Percentiles rank a stretch among this genome's conserved stretches.
Evolutionary conservation across 192 early-diverging fungal genomes (phyloP).

Genomic region (Spizellomyces punctatus): DNA sequence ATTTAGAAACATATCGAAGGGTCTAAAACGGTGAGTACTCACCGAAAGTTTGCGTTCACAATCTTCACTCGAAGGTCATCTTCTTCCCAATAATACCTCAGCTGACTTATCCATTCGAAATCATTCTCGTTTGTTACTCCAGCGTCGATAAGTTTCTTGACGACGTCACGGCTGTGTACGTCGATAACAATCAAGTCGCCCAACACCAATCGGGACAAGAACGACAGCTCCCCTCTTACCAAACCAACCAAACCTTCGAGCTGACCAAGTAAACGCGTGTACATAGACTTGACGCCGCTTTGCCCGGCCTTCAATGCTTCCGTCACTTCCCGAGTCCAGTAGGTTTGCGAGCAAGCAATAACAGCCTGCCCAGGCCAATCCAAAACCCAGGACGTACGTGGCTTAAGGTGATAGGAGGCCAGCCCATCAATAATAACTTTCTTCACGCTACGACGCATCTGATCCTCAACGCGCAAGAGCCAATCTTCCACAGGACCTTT

Average conservation of each 20-base stretch:
- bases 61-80: constrained; percentile 63
- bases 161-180: constrained; percentile 62
- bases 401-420: constrained; percentile 40
- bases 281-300: constrained; percentile 44
- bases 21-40: constrained; percentile 9
- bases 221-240: constrained; percentile 60
- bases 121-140: constrained; percentile 56
- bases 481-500: constrained; percentile 64
- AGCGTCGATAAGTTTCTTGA: constrained; percentile 57
- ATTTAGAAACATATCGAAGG: background rate
- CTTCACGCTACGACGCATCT: constrained; percentile 59
- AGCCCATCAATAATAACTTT: constrained; percentile 60
- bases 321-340: constrained; percentile 63
- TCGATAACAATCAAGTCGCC: constrained; percentile 68
- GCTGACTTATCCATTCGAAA: constrained; percentile 67
- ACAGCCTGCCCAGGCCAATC: constrained; percentile 63
- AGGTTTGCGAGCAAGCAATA: constrained; percentile 54
- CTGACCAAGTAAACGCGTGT: constrained; percentile 44
- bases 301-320: constrained; percentile 54
- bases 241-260: constrained; percentile 58
- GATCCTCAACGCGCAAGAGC: constrained; percentile 57
- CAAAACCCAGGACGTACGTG: constrained; percentile 56
- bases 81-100: constrained; percentile 66
- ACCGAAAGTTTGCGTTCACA: constrained; percentile 64
- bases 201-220: constrained; percentile 51